Evolutionary conservation across 257 asterid species (phyloP), one percentile per base, ranked within the genome.

Genomic region (Buddleja alternifolia): DNA sequence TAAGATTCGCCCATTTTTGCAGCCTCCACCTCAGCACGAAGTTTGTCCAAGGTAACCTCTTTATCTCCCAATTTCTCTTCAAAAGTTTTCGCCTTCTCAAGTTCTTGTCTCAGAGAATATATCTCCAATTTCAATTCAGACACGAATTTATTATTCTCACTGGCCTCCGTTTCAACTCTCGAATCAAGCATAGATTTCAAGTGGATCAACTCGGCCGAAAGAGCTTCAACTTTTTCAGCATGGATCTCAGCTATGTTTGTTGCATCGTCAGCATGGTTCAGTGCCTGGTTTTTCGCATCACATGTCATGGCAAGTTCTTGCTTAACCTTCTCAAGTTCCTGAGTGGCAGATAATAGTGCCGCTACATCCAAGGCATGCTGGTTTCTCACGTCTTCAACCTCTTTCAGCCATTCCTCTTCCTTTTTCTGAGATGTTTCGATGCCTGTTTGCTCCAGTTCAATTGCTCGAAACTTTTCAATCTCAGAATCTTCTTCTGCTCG

Each of bases 401-500:
- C 97, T 64, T 78, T 86, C 83, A 76, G 67, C 92, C 95, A 82
- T 75, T 94, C 95, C 40, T 83, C 96, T 64, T 89, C 96, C 77
- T 89, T 91, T 85, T 73, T 87, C 76, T 87, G 93, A 71, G 86
- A 78, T 32, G 91, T 84, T 78, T 94, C 97, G 20, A 94, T 91
- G 66, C 96, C 91, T 14, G 90, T 90, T 74, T 94, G 96, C 75
- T 93, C 97, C 90, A 91, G 76, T 82, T 94, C 97, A 55, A 91
- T 82, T 15, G 96, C 93, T 52, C 92, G 84, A 59, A 94, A 94
- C 71, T 82, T 91, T 71, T 94, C 97, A 32, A 94, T 84, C 83
- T 94, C 99, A 2, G 95, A 83, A 78, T 71, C 60, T 73, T 89
- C 97, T 76, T 91, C 97, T 0, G 97, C 97, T 71, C 85, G 90